phyloP scores from a whole-genome alignment of 257 asterid species.

The Pogostemon cablin region DNA sequence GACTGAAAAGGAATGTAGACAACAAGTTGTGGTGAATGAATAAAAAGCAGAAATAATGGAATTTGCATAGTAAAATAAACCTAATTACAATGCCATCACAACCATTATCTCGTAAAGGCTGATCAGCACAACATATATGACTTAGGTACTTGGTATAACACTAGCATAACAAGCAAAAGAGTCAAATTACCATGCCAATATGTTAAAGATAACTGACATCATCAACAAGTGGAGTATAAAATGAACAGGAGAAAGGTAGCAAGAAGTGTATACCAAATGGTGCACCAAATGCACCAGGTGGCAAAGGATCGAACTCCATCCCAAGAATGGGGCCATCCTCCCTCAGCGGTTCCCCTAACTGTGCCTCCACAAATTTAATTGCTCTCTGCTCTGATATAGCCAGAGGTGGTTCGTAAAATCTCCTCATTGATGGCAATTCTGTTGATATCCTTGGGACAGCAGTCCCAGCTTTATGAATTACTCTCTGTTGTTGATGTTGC shows the following conservation, averaged over 20 bases:
- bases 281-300: slow-evolving; percentile 93
- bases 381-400: slow-evolving; percentile 80
- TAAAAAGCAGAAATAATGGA: background rate
- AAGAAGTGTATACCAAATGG: slow-evolving; percentile 63
- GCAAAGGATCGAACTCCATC: slow-evolving; percentile 92
- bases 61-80: background rate
- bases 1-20: slow-evolving; percentile 1
- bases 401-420: slow-evolving; percentile 75
- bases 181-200: slow-evolving; percentile 1
- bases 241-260: slow-evolving; percentile 18
- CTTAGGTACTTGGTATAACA: slow-evolving; percentile 5
- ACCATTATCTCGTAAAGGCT: background rate
- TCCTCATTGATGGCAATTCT: slow-evolving; percentile 60
- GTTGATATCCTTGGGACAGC: slow-evolving; percentile 71
- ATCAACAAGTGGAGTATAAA: background rate
- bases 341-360: slow-evolving; percentile 78
- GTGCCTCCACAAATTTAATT: slow-evolving; percentile 80
- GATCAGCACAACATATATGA: slow-evolving; percentile 7
- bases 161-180: slow-evolving; percentile 1
- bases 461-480: slow-evolving; percentile 69
- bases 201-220: slow-evolving; percentile 6
- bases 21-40: background rate
- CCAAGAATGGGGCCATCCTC: slow-evolving; percentile 96
- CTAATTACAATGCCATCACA: slow-evolving; percentile 1
- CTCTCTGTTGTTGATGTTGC: slow-evolving; percentile 42